These are phyloP conservation scores for Penicillium sclerotigenum DNA, from an alignment of 2,329 filamentous ascomycete genomes.

Conservation along the genomic window DNA sequence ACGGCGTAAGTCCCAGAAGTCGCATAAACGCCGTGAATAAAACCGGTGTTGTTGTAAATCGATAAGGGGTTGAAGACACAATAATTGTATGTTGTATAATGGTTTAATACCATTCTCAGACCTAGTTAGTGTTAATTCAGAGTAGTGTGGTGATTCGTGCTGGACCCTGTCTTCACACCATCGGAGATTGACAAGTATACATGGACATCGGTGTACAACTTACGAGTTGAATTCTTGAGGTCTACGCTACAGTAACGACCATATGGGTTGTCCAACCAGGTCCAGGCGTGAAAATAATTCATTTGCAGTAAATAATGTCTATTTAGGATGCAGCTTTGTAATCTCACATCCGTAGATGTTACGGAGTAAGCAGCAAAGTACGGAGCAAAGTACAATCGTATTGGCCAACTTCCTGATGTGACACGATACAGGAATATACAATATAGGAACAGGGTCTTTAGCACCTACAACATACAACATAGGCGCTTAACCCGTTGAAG, in stretches of 20 bases:
- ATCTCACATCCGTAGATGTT: too few species aligned
- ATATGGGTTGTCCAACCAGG: not conserved
- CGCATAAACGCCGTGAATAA: not conserved
- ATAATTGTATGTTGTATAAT: too few species aligned
- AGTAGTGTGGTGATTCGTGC: not conserved
- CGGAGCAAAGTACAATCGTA: not conserved
- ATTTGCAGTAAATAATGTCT: not conserved
- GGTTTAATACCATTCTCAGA: not conserved
- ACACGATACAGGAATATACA: conserved; percentile 4
- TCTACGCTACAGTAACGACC: not conserved
- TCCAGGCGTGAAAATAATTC: not conserved
- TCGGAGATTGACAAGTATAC: not conserved
- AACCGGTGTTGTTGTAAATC: not conserved
- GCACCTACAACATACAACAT: too few species aligned
- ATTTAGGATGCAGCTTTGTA: too few species aligned
- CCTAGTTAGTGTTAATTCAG: not conserved
- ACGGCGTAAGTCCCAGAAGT: not conserved
- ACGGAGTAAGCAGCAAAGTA: not conserved
- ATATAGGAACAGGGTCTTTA: conserved; percentile 4
- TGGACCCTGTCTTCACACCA: not conserved
- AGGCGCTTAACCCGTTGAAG: conserved; percentile 15
- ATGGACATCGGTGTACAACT: not conserved
- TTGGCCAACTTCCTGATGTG: conserved; percentile 8
- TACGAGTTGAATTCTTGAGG: not conserved
- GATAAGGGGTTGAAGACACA: not conserved